These are phyloP conservation scores for Zymoseptoria tritici DNA, from an alignment of 2,329 filamentous ascomycete species.

Conservation along the genomic window DNA sequence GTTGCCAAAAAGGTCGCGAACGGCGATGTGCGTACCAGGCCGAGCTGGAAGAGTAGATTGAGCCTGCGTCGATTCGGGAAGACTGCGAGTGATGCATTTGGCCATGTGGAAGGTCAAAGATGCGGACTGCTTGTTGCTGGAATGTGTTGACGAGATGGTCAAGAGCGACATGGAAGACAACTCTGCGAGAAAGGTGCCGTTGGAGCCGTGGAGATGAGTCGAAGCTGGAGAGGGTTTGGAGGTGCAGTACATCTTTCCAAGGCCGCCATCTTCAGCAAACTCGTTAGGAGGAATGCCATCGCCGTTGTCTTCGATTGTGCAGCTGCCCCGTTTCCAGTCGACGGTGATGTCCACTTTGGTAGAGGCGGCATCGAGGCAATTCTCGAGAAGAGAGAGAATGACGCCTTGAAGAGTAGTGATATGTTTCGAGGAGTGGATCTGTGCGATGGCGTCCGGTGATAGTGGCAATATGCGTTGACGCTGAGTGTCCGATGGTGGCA, in stretches of 20 bases:
- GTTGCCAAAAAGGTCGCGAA: slow-evolving; percentile 77
- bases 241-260: slow-evolving; percentile 63
- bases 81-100: slow-evolving; percentile 54
- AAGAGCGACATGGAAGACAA: slow-evolving; percentile 69
- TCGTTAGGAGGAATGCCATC: slow-evolving; percentile 65
- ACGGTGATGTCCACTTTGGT: slow-evolving; percentile 61
- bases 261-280: slow-evolving; percentile 61
- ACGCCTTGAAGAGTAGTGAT: slow-evolving; percentile 69
- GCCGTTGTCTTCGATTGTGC: slow-evolving; percentile 78
- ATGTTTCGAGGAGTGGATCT: slow-evolving; percentile 76
- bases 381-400: slow-evolving; percentile 65
- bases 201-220: slow-evolving; percentile 51
- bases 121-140: slow-evolving; percentile 51
- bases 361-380: slow-evolving; percentile 74
- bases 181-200: slow-evolving; percentile 71
- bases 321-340: slow-evolving; percentile 68
- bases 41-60: background rate
- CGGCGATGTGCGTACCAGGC: slow-evolving; percentile 62
- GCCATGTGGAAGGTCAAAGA: slow-evolving; percentile 65
- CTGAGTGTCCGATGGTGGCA: background rate
- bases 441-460: slow-evolving; percentile 35
- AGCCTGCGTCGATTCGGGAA: slow-evolving; percentile 34
- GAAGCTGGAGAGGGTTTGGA: slow-evolving; percentile 55
- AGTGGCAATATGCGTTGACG: slow-evolving; percentile 22
- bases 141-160: slow-evolving; percentile 65